These are phyloP conservation scores for Stenocarpella maydis DNA, from an alignment of 2,329 filamentous ascomycete genomes.

Conservation along the genomic window DNA sequence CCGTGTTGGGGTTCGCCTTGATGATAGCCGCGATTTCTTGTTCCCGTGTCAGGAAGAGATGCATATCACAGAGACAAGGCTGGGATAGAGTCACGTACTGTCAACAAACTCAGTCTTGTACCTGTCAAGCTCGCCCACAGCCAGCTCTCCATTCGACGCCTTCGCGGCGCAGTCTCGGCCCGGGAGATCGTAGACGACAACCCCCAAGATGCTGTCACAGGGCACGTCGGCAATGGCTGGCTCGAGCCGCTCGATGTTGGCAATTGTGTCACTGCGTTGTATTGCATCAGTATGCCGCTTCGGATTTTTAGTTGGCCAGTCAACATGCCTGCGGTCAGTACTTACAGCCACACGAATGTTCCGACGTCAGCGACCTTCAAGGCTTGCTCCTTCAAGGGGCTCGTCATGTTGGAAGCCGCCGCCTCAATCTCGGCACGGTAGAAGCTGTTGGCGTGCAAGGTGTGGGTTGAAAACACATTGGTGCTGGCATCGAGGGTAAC, in stretches of 20 bases:
- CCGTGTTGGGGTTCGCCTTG: constrained; percentile 3
- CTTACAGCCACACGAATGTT: constrained; percentile 51
- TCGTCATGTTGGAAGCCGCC: constrained; percentile 43
- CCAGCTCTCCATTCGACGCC: constrained; percentile 16
- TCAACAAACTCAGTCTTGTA: constrained; percentile 28
- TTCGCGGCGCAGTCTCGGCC: constrained; percentile 18
- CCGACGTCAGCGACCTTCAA: constrained; percentile 47
- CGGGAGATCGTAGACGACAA: constrained; percentile 29
- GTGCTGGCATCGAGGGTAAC: constrained; percentile 49
- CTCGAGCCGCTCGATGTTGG: constrained; percentile 11
- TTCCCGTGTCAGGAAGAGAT: neutral
- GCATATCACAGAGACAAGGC: neutral
- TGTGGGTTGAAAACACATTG: constrained; percentile 50
- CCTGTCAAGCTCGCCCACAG: constrained; percentile 1
- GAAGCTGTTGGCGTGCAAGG: constrained; percentile 49
- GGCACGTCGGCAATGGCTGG: constrained; percentile 20
- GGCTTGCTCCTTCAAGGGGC: constrained; percentile 40
- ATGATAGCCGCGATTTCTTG: constrained; percentile 37
- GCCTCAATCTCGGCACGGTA: constrained; percentile 49
- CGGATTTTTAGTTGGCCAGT: neutral
- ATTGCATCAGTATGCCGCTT: neutral
- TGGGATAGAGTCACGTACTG: neutral
- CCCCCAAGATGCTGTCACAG: constrained; percentile 28
- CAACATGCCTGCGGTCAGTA: neutral
- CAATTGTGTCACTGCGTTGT: constrained; percentile 2